Evolutionary conservation across 306 rosid genomes (phyloP).

Genomic region (Begonia peltatifolia): DNA sequence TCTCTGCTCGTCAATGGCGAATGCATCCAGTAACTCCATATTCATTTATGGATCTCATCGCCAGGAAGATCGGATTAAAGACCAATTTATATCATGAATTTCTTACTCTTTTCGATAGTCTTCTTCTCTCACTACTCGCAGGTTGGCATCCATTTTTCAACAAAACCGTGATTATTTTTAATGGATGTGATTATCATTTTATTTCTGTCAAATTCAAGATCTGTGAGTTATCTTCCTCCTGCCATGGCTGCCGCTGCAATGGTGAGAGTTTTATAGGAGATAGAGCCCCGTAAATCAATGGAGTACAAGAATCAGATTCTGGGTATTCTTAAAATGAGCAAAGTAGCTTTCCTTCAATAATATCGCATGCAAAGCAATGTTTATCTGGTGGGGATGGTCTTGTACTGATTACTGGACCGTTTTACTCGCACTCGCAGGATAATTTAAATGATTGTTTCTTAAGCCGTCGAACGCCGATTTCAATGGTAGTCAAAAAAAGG

Average conservation of each 20-base stretch:
- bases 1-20: conserved; percentile 54
- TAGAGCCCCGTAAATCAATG: conserved; percentile 29
- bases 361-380: too few species aligned
- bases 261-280: conserved; percentile 48
- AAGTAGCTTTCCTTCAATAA: too few species aligned
- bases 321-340: conserved; percentile 33
- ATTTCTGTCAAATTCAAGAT: conserved; percentile 37
- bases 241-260: conserved; percentile 53
- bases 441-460: too few species aligned
- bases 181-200: background rate
- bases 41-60: conserved; percentile 52
- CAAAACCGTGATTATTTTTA: background rate
- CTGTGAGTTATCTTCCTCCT: conserved; percentile 48
- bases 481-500: too few species aligned
- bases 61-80: conserved; percentile 46
- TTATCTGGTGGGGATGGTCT: too few species aligned
- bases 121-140: conserved; percentile 37
- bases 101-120: conserved; percentile 36
- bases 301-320: conserved; percentile 47
- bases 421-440: too few species aligned
- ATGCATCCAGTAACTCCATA: conserved; percentile 68
- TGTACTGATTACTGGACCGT: too few species aligned
- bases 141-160: conserved; percentile 20
- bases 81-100: conserved; percentile 46
- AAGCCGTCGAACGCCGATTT: too few species aligned